phyloP scores from a whole-genome alignment of 768 basidiomycete species.

The Russula compacta region DNA sequence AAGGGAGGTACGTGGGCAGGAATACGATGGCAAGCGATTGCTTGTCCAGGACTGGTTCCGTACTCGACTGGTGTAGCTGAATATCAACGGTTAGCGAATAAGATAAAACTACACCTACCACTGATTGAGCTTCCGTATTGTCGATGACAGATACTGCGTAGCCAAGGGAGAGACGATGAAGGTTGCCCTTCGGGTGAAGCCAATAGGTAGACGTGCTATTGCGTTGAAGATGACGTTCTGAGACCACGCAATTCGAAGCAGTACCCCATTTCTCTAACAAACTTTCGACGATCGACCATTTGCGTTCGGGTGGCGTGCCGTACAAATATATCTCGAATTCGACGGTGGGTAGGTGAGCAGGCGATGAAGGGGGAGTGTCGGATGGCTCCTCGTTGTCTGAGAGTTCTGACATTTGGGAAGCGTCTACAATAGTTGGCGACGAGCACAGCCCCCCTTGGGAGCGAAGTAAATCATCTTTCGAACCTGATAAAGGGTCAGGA shows the following conservation, averaged over 20 bases:
- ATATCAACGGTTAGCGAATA: slow-evolving; percentile 29
- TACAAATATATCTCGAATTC: slow-evolving; percentile 61
- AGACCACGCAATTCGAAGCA: slow-evolving; percentile 26
- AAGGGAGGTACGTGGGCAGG: slow-evolving; percentile 40
- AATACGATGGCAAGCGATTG: slow-evolving; percentile 64
- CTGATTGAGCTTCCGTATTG: slow-evolving; percentile 28
- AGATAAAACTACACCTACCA: slow-evolving; percentile 29
- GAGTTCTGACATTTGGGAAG: slow-evolving; percentile 16
- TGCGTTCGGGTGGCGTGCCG: slow-evolving; percentile 47
- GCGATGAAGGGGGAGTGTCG: neutral
- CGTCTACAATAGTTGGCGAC: slow-evolving; percentile 33
- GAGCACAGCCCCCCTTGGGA: slow-evolving; percentile 42
- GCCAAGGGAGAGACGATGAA: slow-evolving; percentile 25
- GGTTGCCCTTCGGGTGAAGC: slow-evolving; percentile 25
- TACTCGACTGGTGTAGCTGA: slow-evolving; percentile 34
- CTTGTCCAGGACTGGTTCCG: slow-evolving; percentile 30
- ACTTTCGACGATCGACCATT: slow-evolving; percentile 52
- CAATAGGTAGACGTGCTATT: slow-evolving; percentile 20
- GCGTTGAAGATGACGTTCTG: slow-evolving; percentile 19
- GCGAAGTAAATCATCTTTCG: slow-evolving; percentile 47
- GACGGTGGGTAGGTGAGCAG: slow-evolving; percentile 22
- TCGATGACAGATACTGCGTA: slow-evolving; percentile 33
- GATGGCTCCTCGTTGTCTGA: slow-evolving; percentile 20
- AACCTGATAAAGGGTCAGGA: slow-evolving; percentile 73
- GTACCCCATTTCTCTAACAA: slow-evolving; percentile 47